phyloP scores from a whole-genome alignment of 805 yeast species.

The Hagleromyces aurorensis region DNA sequence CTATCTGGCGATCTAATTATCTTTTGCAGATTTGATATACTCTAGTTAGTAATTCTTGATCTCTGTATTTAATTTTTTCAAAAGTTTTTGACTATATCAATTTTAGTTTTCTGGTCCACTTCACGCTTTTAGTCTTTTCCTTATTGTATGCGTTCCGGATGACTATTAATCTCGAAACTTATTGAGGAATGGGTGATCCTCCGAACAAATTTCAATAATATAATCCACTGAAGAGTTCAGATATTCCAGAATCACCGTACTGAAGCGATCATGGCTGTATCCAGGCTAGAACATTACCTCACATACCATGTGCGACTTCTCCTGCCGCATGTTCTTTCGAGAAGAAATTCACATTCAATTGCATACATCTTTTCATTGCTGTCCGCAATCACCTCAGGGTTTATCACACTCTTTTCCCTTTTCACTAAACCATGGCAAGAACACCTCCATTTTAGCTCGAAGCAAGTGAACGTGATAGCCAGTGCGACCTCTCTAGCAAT shows the following conservation, averaged over 20 bases:
- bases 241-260: too few species aligned
- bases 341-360: conserved; percentile 33
- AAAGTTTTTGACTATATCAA: too few species aligned
- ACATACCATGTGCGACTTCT: conserved; percentile 39
- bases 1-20: too few species aligned
- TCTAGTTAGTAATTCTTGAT: too few species aligned
- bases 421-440: conserved; percentile 63
- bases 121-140: too few species aligned
- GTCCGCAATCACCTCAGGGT: conserved; percentile 72
- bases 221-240: too few species aligned
- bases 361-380: conserved; percentile 52
- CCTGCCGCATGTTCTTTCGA: conserved; percentile 37
- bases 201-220: not conserved
- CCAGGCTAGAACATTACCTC: conserved; percentile 29
- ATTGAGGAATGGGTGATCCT: not conserved
- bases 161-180: not conserved
- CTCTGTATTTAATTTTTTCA: too few species aligned
- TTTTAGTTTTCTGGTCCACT: too few species aligned
- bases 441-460: conserved; percentile 52
- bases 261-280: conserved; percentile 19
- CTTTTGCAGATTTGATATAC: too few species aligned
- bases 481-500: conserved; percentile 70
- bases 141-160: too few species aligned
- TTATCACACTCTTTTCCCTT: conserved; percentile 73
- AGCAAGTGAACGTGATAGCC: conserved; percentile 65